A percentile compares a stretch with the other conserved stretches of the same genome.
These are phyloP conservation scores for Pseudozyma hubeiensis DNA, from an alignment of 1,284 basidiomycete genomes.

Conservation along the genomic window DNA sequence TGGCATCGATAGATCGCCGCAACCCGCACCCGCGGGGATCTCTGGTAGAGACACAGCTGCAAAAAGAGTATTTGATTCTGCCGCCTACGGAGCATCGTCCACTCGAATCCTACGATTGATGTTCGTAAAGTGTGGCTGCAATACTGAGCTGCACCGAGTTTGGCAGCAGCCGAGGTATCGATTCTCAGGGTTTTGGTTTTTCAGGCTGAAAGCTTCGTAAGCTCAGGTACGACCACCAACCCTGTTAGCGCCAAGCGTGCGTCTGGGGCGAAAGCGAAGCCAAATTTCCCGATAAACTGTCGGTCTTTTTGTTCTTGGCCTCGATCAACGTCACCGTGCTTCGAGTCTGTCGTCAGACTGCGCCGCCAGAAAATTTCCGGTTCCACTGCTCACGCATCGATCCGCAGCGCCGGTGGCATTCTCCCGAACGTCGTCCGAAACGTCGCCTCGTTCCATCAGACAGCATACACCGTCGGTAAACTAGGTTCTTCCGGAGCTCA, in stretches of 20 bases:
- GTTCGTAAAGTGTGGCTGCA: neutral
- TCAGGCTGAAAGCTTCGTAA: too few species aligned
- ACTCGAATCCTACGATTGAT: too few species aligned
- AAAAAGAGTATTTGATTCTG: too few species aligned
- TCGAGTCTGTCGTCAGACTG: slow-evolving; percentile 32
- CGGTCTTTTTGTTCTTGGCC: slow-evolving; percentile 4
- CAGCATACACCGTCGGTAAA: slow-evolving; percentile 3
- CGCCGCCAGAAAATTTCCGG: slow-evolving; percentile 7
- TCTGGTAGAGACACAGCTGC: too few species aligned
- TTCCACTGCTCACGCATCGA: neutral
- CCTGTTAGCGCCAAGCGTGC: too few species aligned
- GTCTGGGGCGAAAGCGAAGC: too few species aligned
- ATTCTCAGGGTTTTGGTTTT: slow-evolving; percentile 1
- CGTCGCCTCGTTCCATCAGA: neutral
- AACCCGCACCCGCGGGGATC: slow-evolving; percentile 10
- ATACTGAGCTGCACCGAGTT: neutral
- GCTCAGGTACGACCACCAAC: neutral
- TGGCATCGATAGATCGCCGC: slow-evolving; percentile 12
- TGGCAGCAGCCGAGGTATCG: slow-evolving; percentile 1
- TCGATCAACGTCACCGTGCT: slow-evolving; percentile 40
- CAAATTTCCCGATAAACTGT: slow-evolving; percentile 8
- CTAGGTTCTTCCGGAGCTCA: neutral
- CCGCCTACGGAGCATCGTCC: too few species aligned
- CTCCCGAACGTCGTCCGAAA: slow-evolving; percentile 7
- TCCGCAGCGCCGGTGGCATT: neutral